Percentiles rank a stretch among this genome's conserved stretches.
phyloP scores from a whole-genome alignment of 2,329 filamentous ascomycete species.

The Fusarium sp. region DNA sequence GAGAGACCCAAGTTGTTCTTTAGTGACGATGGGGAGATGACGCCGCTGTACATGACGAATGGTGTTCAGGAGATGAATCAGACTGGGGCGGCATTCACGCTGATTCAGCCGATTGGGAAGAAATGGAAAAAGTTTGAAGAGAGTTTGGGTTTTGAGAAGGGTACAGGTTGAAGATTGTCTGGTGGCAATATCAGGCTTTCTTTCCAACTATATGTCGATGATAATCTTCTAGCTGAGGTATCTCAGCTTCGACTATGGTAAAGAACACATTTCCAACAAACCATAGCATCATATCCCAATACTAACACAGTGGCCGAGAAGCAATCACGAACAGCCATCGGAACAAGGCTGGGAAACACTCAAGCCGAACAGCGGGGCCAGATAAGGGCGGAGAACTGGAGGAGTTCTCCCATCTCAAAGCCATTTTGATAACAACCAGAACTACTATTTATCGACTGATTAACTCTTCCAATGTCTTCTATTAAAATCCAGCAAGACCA shows the following conservation, averaged over 20 bases:
- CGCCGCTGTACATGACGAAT: constrained; percentile 56
- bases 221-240: no score
- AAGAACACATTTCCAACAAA: no score
- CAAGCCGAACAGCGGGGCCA: background rate
- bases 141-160: constrained; percentile 5
- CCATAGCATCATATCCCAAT: no score
- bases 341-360: background rate
- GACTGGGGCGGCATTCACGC: constrained; percentile 20
- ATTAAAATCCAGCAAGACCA: background rate
- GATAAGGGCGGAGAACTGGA: background rate
- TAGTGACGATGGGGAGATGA: constrained; percentile 52
- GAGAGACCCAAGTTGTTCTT: constrained; percentile 60
- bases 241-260: no score
- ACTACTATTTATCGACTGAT: background rate
- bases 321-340: background rate
- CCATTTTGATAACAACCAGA: background rate
- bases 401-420: background rate
- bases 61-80: constrained; percentile 53
- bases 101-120: constrained; percentile 27
- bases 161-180: background rate
- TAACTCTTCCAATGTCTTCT: background rate
- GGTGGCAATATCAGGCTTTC: no score
- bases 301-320: background rate
- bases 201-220: no score
- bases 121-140: constrained; percentile 27